These are phyloP conservation scores for Cyberlindnera nakhonratchasimensis DNA, from an alignment of 805 yeast species.

Conservation along the genomic window DNA sequence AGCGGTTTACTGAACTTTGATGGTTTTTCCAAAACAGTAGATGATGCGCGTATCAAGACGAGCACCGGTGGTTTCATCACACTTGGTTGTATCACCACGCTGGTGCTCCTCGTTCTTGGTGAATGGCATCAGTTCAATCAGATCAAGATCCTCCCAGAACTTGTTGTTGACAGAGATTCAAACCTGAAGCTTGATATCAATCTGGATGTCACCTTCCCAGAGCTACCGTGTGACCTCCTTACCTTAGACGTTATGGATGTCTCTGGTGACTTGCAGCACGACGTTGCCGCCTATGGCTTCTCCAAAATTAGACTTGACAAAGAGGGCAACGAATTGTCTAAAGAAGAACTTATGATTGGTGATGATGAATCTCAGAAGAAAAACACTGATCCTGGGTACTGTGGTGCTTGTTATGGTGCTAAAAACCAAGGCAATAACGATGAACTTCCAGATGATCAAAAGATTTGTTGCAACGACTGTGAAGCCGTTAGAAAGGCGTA, in stretches of 20 bases:
- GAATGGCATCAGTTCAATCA: constrained; percentile 76
- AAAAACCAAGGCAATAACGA: constrained; percentile 51
- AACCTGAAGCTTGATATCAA: constrained; percentile 73
- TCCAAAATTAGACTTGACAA: constrained; percentile 59
- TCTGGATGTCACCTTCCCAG: constrained; percentile 78
- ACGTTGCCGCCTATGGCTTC: constrained; percentile 68
- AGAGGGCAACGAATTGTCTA: constrained; percentile 46
- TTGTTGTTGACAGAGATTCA: constrained; percentile 83
- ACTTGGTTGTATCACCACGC: constrained; percentile 57
- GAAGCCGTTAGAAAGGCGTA: constrained; percentile 78
- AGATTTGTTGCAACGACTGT: constrained; percentile 81
- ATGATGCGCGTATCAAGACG: constrained; percentile 87
- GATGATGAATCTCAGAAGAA: constrained; percentile 28
- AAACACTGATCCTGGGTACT: constrained; percentile 42
- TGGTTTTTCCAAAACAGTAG: constrained; percentile 92
- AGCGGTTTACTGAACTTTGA: constrained; percentile 54
- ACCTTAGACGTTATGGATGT: constrained; percentile 86
- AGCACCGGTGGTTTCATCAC: constrained; percentile 90
- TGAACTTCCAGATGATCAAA: constrained; percentile 35
- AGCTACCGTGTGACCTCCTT: constrained; percentile 79
- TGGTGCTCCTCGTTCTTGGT: constrained; percentile 57
- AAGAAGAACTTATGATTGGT: constrained; percentile 41
- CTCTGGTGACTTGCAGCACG: constrained; percentile 79
- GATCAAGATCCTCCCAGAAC: constrained; percentile 70
- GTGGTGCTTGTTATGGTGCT: constrained; percentile 94